Evolutionary conservation across 2,329 filamentous ascomycete genomes (phyloP).

Genomic region (Colletotrichum sansevieriae): DNA sequence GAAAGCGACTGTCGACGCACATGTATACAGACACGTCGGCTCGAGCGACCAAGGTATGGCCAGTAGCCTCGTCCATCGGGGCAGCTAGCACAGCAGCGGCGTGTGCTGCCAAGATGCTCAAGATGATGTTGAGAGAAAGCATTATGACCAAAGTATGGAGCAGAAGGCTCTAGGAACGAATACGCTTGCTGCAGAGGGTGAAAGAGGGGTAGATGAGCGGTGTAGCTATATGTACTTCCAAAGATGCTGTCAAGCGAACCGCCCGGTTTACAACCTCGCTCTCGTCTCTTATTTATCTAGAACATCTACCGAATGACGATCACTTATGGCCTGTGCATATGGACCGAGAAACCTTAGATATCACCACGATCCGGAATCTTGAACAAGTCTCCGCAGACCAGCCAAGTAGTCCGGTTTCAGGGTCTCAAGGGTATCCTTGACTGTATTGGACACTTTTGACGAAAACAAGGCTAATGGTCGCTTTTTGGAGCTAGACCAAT

Average conservation of each 20-base stretch:
- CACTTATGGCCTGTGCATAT: neutral
- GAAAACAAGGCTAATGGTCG: neutral
- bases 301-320: neutral
- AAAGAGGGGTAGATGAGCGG: too few relatives aligned
- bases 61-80: slow-evolving; percentile 12
- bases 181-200: neutral
- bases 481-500: neutral
- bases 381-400: slow-evolving; percentile 8
- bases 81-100: neutral
- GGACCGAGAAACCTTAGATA: slow-evolving; percentile 1
- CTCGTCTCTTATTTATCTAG: slow-evolving; percentile 17
- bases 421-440: slow-evolving; percentile 3
- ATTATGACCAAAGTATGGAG: neutral
- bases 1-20: slow-evolving; percentile 9
- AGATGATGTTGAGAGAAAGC: slow-evolving; percentile 8
- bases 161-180: neutral
- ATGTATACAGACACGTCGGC: slow-evolving; percentile 12
- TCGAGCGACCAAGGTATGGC: slow-evolving; percentile 3
- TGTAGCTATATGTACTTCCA: neutral
- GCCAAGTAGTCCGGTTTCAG: slow-evolving; percentile 21
- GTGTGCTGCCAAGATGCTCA: neutral
- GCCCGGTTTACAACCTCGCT: neutral
- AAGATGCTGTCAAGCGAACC: neutral
- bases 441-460: neutral
- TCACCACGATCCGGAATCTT: slow-evolving; percentile 1